Percentiles rank a stretch among this genome's conserved stretches.
Conservation (phyloP, 2,329 filamentous ascomycete genomes). For the Chaetomium sp. region DNA sequence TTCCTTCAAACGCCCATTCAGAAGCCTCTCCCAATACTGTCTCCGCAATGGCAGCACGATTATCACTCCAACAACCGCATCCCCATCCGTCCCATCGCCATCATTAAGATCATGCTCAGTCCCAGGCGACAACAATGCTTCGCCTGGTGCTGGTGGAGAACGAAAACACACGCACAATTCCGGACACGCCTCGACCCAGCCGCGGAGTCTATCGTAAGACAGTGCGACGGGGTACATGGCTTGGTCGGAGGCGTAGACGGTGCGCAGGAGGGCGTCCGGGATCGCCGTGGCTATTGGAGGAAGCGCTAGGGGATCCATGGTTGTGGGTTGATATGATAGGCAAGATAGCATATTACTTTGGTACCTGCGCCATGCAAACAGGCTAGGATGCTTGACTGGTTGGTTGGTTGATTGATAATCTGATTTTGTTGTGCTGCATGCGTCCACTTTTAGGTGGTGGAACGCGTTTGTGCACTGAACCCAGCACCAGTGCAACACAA, state of each 20-base stretch:
- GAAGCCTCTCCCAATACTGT: constrained; percentile 25
- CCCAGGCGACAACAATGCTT: not conserved
- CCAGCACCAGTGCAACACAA: too few relatives aligned
- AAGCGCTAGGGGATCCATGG: not conserved
- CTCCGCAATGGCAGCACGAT: constrained; percentile 28
- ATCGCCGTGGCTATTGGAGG: constrained; percentile 12
- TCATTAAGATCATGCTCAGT: not conserved
- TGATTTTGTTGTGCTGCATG: too few relatives aligned
- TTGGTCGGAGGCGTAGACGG: constrained; percentile 28
- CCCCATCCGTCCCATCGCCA: not conserved
- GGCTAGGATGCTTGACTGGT: too few relatives aligned
- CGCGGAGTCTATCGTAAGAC: constrained; percentile 24
- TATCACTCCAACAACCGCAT: constrained; percentile 23
- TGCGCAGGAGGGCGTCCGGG: constrained; percentile 15
- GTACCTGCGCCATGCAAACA: too few relatives aligned
- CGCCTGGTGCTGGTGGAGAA: not conserved
- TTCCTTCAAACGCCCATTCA: constrained; percentile 28
- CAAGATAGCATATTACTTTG: not conserved
- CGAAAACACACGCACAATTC: constrained; percentile 26
- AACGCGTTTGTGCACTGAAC: too few relatives aligned
- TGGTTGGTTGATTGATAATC: too few relatives aligned
- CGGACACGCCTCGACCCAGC: constrained; percentile 26
- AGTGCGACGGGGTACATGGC: constrained; percentile 32
- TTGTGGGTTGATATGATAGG: not conserved
- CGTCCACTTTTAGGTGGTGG: too few relatives aligned